A percentile compares a stretch with the other conserved stretches of the same genome.
Evolutionary conservation across 768 basidiomycete genomes (phyloP).

Genomic region (Tricholoma matsutake): DNA sequence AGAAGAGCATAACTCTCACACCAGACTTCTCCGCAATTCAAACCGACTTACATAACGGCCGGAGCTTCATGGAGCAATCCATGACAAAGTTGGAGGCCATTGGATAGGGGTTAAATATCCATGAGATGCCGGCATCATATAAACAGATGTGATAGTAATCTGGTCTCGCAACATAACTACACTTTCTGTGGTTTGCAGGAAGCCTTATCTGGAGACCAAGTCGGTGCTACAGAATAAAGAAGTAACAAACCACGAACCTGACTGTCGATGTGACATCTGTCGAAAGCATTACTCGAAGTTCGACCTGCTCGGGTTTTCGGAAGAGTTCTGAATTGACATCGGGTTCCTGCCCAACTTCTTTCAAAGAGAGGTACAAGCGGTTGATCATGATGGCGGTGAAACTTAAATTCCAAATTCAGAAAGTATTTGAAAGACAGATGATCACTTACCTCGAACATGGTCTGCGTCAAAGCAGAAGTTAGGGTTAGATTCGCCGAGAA

Average conservation of each 20-base stretch:
- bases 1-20: too few species aligned
- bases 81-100: too few species aligned
- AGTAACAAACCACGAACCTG: not conserved
- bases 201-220: not conserved
- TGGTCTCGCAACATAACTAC: too few species aligned
- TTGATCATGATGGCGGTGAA: conserved; percentile 21
- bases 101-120: too few species aligned
- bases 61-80: too few species aligned
- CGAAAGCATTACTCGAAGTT: not conserved
- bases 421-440: not conserved
- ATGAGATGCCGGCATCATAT: too few species aligned
- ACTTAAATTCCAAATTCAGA: conserved; percentile 2
- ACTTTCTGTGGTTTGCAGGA: too few species aligned
- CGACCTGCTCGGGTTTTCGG: not conserved
- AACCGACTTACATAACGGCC: too few species aligned
- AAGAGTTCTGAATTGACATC: not conserved
- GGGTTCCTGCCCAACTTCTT: conserved; percentile 13
- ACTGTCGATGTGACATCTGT: not conserved
- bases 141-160: too few species aligned
- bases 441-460: not conserved
- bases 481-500: not conserved
- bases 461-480: not conserved
- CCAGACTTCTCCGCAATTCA: too few species aligned
- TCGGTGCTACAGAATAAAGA: too few species aligned
- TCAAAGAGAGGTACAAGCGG: conserved; percentile 17